Base-by-base conservation (phyloP, 2,329 filamentous ascomycete species). In the Hirsutella thompsonii region DNA sequence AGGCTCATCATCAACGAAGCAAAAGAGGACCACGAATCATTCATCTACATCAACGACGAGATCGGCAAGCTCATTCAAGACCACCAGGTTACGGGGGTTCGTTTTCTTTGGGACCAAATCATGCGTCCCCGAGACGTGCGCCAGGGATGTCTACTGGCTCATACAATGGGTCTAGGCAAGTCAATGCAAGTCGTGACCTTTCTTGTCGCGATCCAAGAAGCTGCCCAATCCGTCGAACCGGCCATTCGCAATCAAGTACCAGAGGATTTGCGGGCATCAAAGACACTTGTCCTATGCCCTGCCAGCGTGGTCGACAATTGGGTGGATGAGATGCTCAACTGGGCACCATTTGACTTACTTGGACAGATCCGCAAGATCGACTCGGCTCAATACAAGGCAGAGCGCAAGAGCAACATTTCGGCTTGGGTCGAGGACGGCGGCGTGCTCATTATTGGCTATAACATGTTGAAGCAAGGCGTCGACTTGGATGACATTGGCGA, bases 81-180 rank as follows among this genome's bases (percentile, higher is more conserved):
- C 8, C 86, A 94, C 57, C 89, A 95, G 54, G 68, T 93, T 37
- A 69, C 76, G 1, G 89, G 89, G 1, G 76, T 94, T 18, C 79
- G 81, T 10, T 94, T 94, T 59, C 74, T 95, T 67, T 95, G 89
- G 87, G 79, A 87, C 49, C 82, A 90, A 47, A 66, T 94, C 36
- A 74, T 90, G 5, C 69, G 72, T 26, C 72, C 79, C 42, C 56
- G 65, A 2, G 63, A 69, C 4, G 63, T 66, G 5, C 69, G 70
- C 16, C 79, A 88, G 57, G 88, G 88, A 2, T 93, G 85, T 54
- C 69, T 94, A 11, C 68, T 94, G 18, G 83, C 88, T 5, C 88
- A 94, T 56, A 86, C 84, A 0, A 94, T 94, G 88, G 89, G 89
- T 2, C 63, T 94, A 2, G 88, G 88, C 14, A 95, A 94, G 63